Evolutionary conservation across 2,329 filamentous ascomycete species (phyloP).

Genomic region (Metarhizium anisopliae): DNA sequence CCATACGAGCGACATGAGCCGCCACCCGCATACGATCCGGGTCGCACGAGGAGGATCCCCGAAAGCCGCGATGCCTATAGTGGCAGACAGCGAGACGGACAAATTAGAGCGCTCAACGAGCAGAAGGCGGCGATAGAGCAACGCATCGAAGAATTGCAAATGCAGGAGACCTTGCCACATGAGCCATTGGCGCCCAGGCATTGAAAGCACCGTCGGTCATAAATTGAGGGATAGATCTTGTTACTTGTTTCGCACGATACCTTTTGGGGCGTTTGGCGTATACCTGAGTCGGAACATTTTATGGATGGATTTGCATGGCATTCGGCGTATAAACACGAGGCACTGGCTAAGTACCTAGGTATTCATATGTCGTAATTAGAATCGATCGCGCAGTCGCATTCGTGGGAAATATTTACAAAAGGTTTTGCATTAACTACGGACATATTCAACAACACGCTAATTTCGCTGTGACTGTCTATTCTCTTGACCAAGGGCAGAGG

Average conservation of each 20-base stretch:
- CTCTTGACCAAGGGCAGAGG: too few relatives aligned
- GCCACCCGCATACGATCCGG: slow-evolving; percentile 22
- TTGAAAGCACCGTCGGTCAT: background rate
- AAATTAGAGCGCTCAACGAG: slow-evolving; percentile 22
- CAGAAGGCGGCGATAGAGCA: slow-evolving; percentile 27
- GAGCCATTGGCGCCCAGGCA: background rate
- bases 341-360: background rate
- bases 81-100: slow-evolving; percentile 15
- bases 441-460: background rate
- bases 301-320: background rate
- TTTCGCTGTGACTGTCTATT: too few relatives aligned
- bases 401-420: background rate
- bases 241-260: slow-evolving; percentile 3
- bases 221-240: background rate
- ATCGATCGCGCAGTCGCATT: background rate
- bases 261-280: slow-evolving; percentile 3
- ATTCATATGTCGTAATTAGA: background rate
- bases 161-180: background rate
- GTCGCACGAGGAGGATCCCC: slow-evolving; percentile 14
- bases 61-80: slow-evolving; percentile 13
- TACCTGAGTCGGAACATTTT: background rate
- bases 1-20: slow-evolving; percentile 12
- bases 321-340: background rate
- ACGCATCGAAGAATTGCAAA: slow-evolving; percentile 25
- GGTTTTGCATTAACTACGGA: background rate